A percentile compares a stretch with the other conserved stretches of the same genome.
Evolutionary conservation across 2,329 filamentous ascomycete species (phyloP).

Genomic region (Lachnellula willkommii): DNA sequence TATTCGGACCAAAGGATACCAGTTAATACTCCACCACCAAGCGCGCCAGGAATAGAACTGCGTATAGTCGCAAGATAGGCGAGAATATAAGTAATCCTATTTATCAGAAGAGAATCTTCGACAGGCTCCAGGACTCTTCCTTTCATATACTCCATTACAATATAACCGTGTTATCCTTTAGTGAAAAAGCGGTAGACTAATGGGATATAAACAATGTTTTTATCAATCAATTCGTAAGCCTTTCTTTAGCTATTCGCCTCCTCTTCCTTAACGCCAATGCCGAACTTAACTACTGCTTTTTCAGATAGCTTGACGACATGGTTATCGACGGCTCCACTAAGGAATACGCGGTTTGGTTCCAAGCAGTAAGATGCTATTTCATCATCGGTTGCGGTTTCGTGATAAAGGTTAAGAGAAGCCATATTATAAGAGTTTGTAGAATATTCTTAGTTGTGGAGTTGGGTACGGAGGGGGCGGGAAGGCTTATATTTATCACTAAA

Average conservation of each 20-base stretch:
- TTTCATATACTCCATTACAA: slow-evolving; percentile 10
- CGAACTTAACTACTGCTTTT: slow-evolving; percentile 7
- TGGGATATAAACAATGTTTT: slow-evolving; percentile 6
- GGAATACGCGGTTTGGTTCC: slow-evolving; percentile 3
- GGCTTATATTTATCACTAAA: no score
- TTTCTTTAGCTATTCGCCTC: slow-evolving; percentile 4
- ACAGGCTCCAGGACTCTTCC: slow-evolving; percentile 6
- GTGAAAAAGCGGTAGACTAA: slow-evolving; percentile 8
- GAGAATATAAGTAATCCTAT: slow-evolving; percentile 6
- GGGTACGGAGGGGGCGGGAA: no score
- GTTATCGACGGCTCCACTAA: slow-evolving; percentile 3
- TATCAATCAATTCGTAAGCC: slow-evolving; percentile 3
- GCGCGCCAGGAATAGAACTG: slow-evolving; percentile 3
- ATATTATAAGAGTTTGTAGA: background rate
- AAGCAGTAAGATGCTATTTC: slow-evolving; percentile 5
- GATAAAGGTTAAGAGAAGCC: slow-evolving; percentile 5
- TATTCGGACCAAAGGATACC: slow-evolving; percentile 5
- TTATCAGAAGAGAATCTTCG: slow-evolving; percentile 4
- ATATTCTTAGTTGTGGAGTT: no score
- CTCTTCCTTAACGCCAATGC: slow-evolving; percentile 5
- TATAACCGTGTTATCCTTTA: slow-evolving; percentile 7
- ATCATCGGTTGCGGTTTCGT: slow-evolving; percentile 6
- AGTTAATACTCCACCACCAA: slow-evolving; percentile 6
- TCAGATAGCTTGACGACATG: slow-evolving; percentile 2
- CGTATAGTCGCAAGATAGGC: slow-evolving; percentile 7